These are phyloP conservation scores for Colletotrichum liriopes DNA, from an alignment of 2,329 filamentous ascomycete species.

Conservation along the genomic window DNA sequence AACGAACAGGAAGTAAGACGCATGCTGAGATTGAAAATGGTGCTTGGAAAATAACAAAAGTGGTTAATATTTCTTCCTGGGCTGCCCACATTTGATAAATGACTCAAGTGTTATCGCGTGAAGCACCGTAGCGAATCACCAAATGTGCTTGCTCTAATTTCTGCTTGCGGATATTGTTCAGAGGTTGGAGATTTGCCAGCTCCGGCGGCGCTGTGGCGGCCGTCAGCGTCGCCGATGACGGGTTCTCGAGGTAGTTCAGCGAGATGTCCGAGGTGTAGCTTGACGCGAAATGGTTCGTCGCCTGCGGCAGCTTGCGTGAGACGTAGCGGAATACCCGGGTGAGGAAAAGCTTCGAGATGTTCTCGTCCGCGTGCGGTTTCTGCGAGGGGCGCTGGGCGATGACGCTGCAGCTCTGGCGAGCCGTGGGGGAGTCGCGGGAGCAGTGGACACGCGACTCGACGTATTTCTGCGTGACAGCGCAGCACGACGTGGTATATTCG, in stretches of 20 bases:
- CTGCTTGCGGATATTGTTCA: background rate
- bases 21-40: too few species aligned
- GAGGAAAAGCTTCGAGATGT: conserved; percentile 26
- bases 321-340: conserved; percentile 2
- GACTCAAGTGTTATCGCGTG: background rate
- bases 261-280: conserved; percentile 15
- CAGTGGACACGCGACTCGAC: conserved; percentile 29
- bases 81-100: background rate
- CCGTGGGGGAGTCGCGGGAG: conserved; percentile 4
- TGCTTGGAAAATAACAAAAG: background rate
- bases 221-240: background rate
- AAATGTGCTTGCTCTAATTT: background rate
- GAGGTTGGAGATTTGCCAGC: background rate
- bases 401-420: conserved; percentile 18
- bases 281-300: background rate
- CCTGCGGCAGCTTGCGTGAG: conserved; percentile 13
- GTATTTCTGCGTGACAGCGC: conserved; percentile 26
- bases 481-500: background rate
- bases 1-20: background rate
- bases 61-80: background rate
- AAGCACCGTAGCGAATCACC: background rate
- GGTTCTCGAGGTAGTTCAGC: conserved; percentile 24
- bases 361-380: conserved; percentile 2
- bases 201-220: too few species aligned
- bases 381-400: conserved; percentile 15